These are phyloP conservation scores for Hymenoscyphus infarciens DNA, from an alignment of 2,329 filamentous ascomycete genomes.

Conservation along the genomic window DNA sequence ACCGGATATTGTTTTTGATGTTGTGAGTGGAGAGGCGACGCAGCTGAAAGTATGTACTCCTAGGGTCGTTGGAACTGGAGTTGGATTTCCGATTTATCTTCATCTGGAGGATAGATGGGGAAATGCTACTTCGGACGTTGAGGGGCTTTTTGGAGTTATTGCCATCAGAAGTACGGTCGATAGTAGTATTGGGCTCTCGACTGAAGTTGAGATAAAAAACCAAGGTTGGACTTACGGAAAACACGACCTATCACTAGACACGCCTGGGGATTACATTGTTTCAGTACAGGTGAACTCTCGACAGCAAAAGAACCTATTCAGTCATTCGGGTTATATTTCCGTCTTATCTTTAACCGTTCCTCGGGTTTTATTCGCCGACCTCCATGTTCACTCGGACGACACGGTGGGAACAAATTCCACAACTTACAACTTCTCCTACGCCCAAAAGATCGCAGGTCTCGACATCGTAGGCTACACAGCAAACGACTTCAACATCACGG, in stretches of 20 bases:
- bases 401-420: conserved; percentile 38
- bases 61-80: conserved; percentile 25
- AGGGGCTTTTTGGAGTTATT: background rate
- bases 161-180: background rate
- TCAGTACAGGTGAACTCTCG: background rate
- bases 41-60: conserved; percentile 22
- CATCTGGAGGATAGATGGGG: conserved; percentile 33
- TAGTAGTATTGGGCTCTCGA: background rate
- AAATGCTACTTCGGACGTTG: conserved; percentile 27
- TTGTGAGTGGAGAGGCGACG: conserved; percentile 24
- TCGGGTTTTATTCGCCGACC: conserved; percentile 34
- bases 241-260: background rate
- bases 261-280: background rate
- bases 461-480: conserved; percentile 40
- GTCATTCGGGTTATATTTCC: conserved; percentile 20
- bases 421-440: conserved; percentile 39
- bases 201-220: too few relatives aligned
- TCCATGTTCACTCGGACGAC: conserved; percentile 39
- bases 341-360: conserved; percentile 25
- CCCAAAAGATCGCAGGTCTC: conserved; percentile 36
- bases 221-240: background rate
- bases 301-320: background rate
- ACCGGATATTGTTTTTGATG: conserved; percentile 33
- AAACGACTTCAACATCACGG: conserved; percentile 40
- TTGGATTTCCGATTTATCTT: conserved; percentile 26